Evolutionary conservation across 805 yeast species (phyloP).

Genomic region (Pichia rugopelliculosa): DNA sequence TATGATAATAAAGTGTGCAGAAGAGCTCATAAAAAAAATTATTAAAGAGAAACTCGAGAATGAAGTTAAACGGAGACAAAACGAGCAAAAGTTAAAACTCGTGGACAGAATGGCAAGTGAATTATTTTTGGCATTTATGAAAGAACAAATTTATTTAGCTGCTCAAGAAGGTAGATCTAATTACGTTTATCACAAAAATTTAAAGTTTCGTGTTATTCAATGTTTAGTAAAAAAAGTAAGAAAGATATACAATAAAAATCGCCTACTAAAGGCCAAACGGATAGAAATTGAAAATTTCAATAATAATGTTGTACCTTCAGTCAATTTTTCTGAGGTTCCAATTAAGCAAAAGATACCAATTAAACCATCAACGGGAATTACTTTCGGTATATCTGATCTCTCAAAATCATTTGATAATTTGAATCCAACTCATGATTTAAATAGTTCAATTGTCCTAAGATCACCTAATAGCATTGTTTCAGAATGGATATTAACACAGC

Average conservation of each 20-base stretch:
- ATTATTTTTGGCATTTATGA: constrained; percentile 51
- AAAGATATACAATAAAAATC: constrained; percentile 17
- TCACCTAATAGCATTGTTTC: constrained; percentile 24
- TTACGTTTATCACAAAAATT: constrained; percentile 23
- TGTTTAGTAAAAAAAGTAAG: constrained; percentile 28
- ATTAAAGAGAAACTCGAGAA: neutral
- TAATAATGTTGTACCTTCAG: constrained; percentile 21
- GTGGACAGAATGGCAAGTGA: constrained; percentile 36
- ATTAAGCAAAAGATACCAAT: neutral
- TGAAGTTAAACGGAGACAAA: constrained; percentile 11
- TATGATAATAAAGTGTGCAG: constrained; percentile 24
- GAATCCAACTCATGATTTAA: constrained; percentile 1
- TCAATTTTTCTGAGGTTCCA: constrained; percentile 1
- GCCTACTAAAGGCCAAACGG: constrained; percentile 30
- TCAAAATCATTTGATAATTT: constrained; percentile 1
- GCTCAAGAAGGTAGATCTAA: constrained; percentile 41
- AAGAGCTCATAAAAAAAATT: neutral
- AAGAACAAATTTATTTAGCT: constrained; percentile 43
- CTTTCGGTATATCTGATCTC: neutral
- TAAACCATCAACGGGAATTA: neutral
- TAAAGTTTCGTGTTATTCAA: constrained; percentile 28
- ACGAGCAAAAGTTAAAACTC: constrained; percentile 26
- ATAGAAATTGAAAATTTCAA: constrained; percentile 30
- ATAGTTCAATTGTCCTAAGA: constrained; percentile 30
- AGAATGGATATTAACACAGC: constrained; percentile 18